A percentile compares a stretch with the other conserved stretches of the same genome.
phyloP scores from a whole-genome alignment of 2,329 filamentous ascomycete genomes.

The Seiridium cupressi region DNA sequence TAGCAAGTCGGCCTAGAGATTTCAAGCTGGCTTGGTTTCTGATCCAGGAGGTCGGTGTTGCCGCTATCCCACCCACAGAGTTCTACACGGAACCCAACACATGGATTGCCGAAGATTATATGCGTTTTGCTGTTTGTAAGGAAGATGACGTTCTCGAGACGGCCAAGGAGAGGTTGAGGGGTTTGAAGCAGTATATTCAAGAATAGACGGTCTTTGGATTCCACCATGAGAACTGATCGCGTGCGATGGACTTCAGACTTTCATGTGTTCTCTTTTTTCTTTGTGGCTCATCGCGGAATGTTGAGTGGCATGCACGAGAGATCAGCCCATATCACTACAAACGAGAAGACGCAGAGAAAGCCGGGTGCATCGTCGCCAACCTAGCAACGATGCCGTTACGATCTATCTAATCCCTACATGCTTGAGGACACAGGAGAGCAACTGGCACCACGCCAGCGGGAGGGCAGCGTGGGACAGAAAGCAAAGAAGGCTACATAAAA shows the following conservation, averaged over 20 bases:
- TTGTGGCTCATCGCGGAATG: too few species aligned
- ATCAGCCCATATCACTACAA: neutral
- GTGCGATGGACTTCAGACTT: neutral
- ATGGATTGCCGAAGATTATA: slow-evolving; percentile 85
- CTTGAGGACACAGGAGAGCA: neutral
- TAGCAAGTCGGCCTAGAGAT: slow-evolving; percentile 81
- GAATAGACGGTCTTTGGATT: neutral
- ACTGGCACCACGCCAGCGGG: neutral
- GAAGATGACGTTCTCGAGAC: slow-evolving; percentile 79
- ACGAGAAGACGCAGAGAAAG: neutral
- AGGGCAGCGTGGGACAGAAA: neutral
- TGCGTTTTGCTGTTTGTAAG: slow-evolving; percentile 96
- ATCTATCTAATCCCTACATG: slow-evolving; percentile 9
- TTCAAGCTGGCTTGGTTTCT: slow-evolving; percentile 96
- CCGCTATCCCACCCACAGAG: slow-evolving; percentile 93
- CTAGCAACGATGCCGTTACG: slow-evolving; percentile 8
- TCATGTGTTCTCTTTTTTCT: neutral
- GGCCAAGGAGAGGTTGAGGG: slow-evolving; percentile 73
- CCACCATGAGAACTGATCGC: too few species aligned
- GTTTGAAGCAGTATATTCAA: slow-evolving; percentile 69
- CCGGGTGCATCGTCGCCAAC: slow-evolving; percentile 8
- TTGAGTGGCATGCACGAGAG: neutral
- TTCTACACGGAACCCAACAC: slow-evolving; percentile 89
- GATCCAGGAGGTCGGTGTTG: slow-evolving; percentile 93
- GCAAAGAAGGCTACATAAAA: neutral